Conservation (phyloP, 495 filamentous ascomycete species). For the Bombardia bombarda region DNA sequence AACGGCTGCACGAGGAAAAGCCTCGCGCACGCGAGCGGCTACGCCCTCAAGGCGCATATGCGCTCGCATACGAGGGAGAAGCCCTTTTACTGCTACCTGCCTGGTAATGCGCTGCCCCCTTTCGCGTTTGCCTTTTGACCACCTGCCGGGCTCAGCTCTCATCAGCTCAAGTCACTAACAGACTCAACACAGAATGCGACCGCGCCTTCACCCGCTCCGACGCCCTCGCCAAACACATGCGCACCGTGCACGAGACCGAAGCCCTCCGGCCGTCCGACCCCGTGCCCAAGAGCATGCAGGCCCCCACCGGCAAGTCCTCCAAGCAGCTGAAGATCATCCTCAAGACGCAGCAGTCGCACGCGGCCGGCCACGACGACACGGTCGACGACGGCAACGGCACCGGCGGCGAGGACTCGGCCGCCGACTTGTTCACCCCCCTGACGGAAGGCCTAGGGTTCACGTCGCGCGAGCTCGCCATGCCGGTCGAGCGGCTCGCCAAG, state of each 20-base stretch:
- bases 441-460: slow-evolving; percentile 63
- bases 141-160: background rate
- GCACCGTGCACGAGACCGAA: slow-evolving; percentile 96
- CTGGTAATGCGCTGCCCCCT: slow-evolving; percentile 49
- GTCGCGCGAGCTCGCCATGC: slow-evolving; percentile 59
- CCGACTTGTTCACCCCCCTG: slow-evolving; percentile 38
- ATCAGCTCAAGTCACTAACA: background rate
- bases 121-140: background rate
- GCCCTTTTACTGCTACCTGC: slow-evolving; percentile 91
- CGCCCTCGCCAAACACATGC: slow-evolving; percentile 95
- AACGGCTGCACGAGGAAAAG: slow-evolving; percentile 79
- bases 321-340: slow-evolving; percentile 61
- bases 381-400: slow-evolving; percentile 44
- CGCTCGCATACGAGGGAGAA: slow-evolving; percentile 96
- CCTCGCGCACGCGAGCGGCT: slow-evolving; percentile 85
- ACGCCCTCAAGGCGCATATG: slow-evolving; percentile 95
- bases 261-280: slow-evolving; percentile 81
- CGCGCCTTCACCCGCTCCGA: slow-evolving; percentile 95
- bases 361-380: slow-evolving; percentile 45
- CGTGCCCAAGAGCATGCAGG: slow-evolving; percentile 66
- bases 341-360: slow-evolving; percentile 47
- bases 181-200: slow-evolving; percentile 68
- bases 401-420: slow-evolving; percentile 37
- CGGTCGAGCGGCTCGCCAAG: slow-evolving; percentile 59
- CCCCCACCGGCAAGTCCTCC: slow-evolving; percentile 46